Percentiles rank a stretch among this genome's conserved stretches.
Conservation (phyloP, 345 rosid species). For the Alliaria petiolata region DNA sequence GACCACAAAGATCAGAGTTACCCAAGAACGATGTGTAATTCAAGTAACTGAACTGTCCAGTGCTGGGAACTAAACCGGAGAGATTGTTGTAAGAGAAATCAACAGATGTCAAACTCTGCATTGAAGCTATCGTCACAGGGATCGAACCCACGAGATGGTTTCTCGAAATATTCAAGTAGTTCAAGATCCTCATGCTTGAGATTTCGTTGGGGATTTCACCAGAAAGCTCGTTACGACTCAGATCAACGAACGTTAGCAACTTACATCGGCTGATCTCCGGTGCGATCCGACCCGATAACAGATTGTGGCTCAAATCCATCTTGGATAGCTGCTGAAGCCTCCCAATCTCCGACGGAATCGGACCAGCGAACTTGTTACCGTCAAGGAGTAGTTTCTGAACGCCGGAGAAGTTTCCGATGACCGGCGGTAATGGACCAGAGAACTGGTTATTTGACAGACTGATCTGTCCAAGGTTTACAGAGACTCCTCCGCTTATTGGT, state of each 20-base stretch:
- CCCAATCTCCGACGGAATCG: slow-evolving; percentile 68
- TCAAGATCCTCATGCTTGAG: slow-evolving; percentile 71
- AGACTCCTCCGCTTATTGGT: slow-evolving; percentile 36
- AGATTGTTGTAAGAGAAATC: slow-evolving; percentile 89
- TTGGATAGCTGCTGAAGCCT: slow-evolving; percentile 72
- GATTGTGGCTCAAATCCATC: slow-evolving; percentile 66
- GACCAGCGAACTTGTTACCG: slow-evolving; percentile 73
- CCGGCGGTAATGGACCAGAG: slow-evolving; percentile 57
- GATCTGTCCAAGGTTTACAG: slow-evolving; percentile 59
- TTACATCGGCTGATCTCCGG: slow-evolving; percentile 70
- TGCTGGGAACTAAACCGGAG: slow-evolving; percentile 79
- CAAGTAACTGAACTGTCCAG: slow-evolving; percentile 82
- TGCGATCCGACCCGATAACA: slow-evolving; percentile 51
- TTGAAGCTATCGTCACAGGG: slow-evolving; percentile 62
- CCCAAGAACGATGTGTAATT: slow-evolving; percentile 79
- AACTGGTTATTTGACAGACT: slow-evolving; percentile 70
- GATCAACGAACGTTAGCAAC: slow-evolving; percentile 70
- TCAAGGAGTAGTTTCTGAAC: slow-evolving; percentile 75
- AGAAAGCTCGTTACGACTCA: slow-evolving; percentile 70
- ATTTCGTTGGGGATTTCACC: slow-evolving; percentile 70
- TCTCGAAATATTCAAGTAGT: slow-evolving; percentile 75
- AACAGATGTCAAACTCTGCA: slow-evolving; percentile 84
- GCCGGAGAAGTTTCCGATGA: slow-evolving; percentile 66
- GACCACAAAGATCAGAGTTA: slow-evolving; percentile 72
- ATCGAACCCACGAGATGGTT: slow-evolving; percentile 65